These are phyloP conservation scores for Scenedesmus sp. DNA, from an alignment of 163 green algal genomes.

Conservation along the genomic window DNA sequence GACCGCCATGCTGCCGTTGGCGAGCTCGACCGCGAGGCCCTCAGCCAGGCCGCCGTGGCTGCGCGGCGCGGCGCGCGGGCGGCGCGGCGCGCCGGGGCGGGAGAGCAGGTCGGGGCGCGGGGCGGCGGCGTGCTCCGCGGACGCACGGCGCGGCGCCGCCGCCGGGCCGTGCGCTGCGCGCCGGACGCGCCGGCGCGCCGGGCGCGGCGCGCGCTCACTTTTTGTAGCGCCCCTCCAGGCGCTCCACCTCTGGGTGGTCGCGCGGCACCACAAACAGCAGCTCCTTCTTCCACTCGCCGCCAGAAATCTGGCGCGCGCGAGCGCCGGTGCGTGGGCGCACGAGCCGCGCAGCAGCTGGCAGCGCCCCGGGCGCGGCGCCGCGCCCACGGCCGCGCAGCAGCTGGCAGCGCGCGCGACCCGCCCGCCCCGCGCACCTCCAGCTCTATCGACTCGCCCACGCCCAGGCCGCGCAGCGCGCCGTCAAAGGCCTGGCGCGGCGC, in stretches of 20 bases:
- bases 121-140: no score
- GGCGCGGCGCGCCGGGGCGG: background rate
- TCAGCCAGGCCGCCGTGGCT: constrained; percentile 78
- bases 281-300: constrained; percentile 83
- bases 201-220: constrained; percentile 69
- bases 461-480: constrained; percentile 80
- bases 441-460: constrained; percentile 69
- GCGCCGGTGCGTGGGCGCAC: constrained; percentile 7
- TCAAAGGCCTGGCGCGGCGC: constrained; percentile 85
- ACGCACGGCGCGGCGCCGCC: no score
- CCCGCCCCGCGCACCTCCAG: constrained; percentile 65
- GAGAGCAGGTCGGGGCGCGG: background rate
- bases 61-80: constrained; percentile 22
- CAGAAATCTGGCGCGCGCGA: constrained; percentile 57
- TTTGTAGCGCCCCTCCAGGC: constrained; percentile 82
- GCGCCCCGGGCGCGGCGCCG: no score
- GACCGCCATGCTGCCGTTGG: constrained; percentile 78
- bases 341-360: background rate
- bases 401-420: background rate
- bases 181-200: no score
- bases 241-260: constrained; percentile 83
- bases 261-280: constrained; percentile 86
- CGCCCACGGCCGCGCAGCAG: background rate
- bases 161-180: no score
- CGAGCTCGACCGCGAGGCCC: constrained; percentile 83